phyloP scores from a whole-genome alignment of 306 rosid genomes.

The Fragaria vesca region DNA sequence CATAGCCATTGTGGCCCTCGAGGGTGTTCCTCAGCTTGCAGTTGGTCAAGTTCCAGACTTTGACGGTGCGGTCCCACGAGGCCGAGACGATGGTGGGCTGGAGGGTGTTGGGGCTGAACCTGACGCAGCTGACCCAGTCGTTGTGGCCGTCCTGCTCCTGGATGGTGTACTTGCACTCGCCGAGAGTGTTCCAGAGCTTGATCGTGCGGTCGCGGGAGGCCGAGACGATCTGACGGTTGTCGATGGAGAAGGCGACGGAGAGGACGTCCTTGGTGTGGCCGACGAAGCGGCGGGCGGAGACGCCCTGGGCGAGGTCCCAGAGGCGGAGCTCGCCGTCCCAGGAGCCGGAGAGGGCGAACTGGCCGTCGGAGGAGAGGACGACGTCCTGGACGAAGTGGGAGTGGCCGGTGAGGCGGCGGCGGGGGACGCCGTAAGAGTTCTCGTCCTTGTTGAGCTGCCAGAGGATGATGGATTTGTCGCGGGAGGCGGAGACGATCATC shows the following conservation, averaged over 20 bases:
- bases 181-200: constrained; percentile 96
- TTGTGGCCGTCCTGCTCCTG: constrained; percentile 69
- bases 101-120: constrained; percentile 68
- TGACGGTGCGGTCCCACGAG: constrained; percentile 63
- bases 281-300: constrained; percentile 81
- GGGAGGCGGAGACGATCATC: constrained; percentile 82
- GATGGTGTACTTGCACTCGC: constrained; percentile 94
- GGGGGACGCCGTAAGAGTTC: constrained; percentile 86
- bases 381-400: constrained; percentile 91
- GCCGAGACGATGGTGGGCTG: constrained; percentile 93
- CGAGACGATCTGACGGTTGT: constrained; percentile 97
- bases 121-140: constrained; percentile 91
- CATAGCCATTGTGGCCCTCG: constrained; percentile 76
- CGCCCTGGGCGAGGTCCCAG: constrained; percentile 83
- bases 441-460: constrained; percentile 94
- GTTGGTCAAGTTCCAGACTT: constrained; percentile 84
- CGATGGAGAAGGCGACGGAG: constrained; percentile 89
- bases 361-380: constrained; percentile 94
- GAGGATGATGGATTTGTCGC: constrained; percentile 86
- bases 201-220: constrained; percentile 97
- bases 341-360: constrained; percentile 96
- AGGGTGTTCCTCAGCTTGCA: constrained; percentile 79
- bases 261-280: constrained; percentile 97
- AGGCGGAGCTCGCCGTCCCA: constrained; percentile 99
- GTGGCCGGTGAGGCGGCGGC: constrained; percentile 89